A percentile compares a stretch with the other conserved stretches of the same genome.
phyloP scores from a whole-genome alignment of 805 yeast genomes.

The Nakazawaea wickerhamii region DNA sequence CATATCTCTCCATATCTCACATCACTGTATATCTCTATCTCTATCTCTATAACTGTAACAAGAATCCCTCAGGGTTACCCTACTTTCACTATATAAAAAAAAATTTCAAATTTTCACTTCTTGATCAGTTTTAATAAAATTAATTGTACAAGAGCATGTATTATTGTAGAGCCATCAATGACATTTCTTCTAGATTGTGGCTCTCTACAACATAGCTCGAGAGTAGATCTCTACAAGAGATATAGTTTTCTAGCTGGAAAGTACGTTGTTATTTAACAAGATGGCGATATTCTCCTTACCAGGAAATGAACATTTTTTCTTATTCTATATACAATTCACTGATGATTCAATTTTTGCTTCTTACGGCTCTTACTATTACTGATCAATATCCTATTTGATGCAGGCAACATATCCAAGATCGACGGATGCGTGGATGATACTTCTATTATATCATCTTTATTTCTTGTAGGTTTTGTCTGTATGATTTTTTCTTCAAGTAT shows the following conservation, averaged over 20 bases:
- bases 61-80: neutral
- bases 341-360: neutral
- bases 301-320: constrained; percentile 10
- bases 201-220: constrained; percentile 15
- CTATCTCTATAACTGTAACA: too few relatives aligned
- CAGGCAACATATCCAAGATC: neutral
- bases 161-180: constrained; percentile 14
- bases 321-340: neutral
- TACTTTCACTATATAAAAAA: neutral
- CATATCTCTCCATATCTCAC: too few relatives aligned
- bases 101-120: neutral
- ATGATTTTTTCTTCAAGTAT: neutral
- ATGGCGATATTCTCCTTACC: constrained; percentile 14
- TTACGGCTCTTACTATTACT: neutral
- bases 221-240: constrained; percentile 10
- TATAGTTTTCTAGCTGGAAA: constrained; percentile 14
- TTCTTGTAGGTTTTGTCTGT: neutral
- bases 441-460: neutral
- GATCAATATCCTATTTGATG: neutral
- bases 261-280: constrained; percentile 6
- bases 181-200: constrained; percentile 7
- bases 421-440: neutral
- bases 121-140: neutral
- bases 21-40: too few relatives aligned
- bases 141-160: constrained; percentile 13